Evolutionary conservation across 805 yeast species (phyloP).

Genomic region (Cyberlindnera euphorbiae): DNA sequence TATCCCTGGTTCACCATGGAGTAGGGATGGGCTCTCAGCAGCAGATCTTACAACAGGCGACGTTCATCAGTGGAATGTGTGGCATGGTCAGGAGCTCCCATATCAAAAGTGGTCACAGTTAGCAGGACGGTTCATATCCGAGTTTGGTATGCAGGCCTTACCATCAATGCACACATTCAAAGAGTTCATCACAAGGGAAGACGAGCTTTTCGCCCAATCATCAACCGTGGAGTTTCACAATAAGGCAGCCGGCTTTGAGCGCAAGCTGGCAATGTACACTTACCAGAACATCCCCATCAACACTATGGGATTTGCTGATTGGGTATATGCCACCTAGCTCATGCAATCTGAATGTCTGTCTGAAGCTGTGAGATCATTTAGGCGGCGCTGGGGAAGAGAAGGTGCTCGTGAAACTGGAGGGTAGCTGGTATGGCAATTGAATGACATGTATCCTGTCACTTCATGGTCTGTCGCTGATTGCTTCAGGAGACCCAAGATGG

Average conservation of each 20-base stretch:
- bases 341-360: conserved; percentile 48
- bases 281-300: conserved; percentile 38
- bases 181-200: conserved; percentile 32
- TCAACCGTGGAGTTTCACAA: conserved; percentile 41
- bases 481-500: conserved; percentile 39
- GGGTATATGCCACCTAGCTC: conserved; percentile 50
- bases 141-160: conserved; percentile 50
- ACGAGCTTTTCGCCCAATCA: conserved; percentile 41
- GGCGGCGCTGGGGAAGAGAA: conserved; percentile 39
- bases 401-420: conserved; percentile 38
- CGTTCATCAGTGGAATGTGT: conserved; percentile 52
- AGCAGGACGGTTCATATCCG: conserved; percentile 46
- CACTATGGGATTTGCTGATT: conserved; percentile 32
- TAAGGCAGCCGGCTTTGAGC: conserved; percentile 44
- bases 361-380: conserved; percentile 43
- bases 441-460: conserved; percentile 51
- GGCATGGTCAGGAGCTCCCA: conserved; percentile 48
- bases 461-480: conserved; percentile 47
- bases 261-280: conserved; percentile 42
- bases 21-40: conserved; percentile 34
- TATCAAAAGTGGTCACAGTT: conserved; percentile 45
- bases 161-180: conserved; percentile 35
- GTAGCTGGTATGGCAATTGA: conserved; percentile 49
- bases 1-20: conserved; percentile 46
- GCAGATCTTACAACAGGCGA: conserved; percentile 41